Conservation (phyloP, 2,329 filamentous ascomycete genomes). For the Didymella pomorum region DNA sequence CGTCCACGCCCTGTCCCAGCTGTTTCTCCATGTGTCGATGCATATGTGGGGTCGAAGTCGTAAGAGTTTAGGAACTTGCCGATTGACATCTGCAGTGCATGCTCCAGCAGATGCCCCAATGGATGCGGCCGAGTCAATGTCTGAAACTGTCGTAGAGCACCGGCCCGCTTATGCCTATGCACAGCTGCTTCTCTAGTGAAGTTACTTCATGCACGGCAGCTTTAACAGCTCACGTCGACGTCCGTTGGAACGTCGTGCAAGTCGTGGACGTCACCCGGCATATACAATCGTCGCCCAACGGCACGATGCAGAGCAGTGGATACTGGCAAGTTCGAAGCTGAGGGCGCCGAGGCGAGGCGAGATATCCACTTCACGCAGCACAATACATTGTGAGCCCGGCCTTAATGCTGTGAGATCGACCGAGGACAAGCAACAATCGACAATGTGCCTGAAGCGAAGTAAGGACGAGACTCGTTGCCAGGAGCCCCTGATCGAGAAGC, state of each 20-base stretch:
- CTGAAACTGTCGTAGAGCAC: neutral
- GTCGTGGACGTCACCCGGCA: neutral
- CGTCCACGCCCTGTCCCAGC: neutral
- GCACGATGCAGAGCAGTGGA: neutral
- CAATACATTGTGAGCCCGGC: no score
- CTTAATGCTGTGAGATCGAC: neutral
- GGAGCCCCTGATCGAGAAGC: neutral
- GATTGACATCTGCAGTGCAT: constrained; percentile 6
- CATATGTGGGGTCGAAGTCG: neutral
- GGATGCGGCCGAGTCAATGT: neutral
- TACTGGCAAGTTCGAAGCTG: no score
- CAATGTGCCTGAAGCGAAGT: neutral
- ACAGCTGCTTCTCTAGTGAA: neutral
- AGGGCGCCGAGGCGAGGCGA: neutral
- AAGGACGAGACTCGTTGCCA: neutral
- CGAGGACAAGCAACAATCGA: neutral
- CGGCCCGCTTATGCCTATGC: constrained; percentile 5
- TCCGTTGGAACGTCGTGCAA: neutral
- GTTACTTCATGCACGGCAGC: constrained; percentile 1
- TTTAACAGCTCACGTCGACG: neutral
- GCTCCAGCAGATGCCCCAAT: no score
- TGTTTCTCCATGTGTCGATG: neutral
- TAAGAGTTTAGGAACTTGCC: neutral
- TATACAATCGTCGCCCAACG: neutral
- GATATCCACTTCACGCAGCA: neutral